A percentile compares a stretch with the other conserved stretches of the same genome.
phyloP scores from a whole-genome alignment of 345 rosid genomes.

The Gossypium rotundifolium region DNA sequence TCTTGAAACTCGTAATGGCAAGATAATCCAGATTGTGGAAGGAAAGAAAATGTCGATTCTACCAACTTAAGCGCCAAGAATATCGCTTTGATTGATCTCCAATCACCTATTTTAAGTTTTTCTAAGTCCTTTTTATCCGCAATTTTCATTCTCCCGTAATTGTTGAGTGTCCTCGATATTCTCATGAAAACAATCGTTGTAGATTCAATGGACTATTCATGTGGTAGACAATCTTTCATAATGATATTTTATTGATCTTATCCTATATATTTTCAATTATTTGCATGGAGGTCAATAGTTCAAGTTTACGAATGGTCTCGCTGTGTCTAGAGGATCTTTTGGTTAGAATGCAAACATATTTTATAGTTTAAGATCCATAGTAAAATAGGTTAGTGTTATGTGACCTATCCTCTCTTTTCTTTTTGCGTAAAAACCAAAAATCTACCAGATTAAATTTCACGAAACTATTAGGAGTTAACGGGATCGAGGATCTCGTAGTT shows the following conservation, averaged over 20 bases:
- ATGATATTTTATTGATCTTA: not conserved
- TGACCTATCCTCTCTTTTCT: not conserved
- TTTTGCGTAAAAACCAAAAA: conserved; percentile 72
- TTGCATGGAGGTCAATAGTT: not conserved
- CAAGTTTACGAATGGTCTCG: not conserved
- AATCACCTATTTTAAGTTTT: too few species aligned
- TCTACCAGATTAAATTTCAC: conserved; percentile 63
- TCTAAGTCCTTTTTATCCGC: too few species aligned
- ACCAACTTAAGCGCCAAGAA: too few species aligned
- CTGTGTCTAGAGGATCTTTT: not conserved
- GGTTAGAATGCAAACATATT: not conserved
- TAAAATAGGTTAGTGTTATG: not conserved
- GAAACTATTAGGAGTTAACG: conserved; percentile 78
- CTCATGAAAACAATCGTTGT: too few species aligned
- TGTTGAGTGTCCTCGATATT: too few species aligned
- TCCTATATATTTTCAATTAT: not conserved
- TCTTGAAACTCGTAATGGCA: too few species aligned
- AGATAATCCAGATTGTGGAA: too few species aligned
- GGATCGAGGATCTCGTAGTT: not conserved
- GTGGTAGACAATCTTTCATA: not conserved
- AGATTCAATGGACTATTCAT: not conserved
- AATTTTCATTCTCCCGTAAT: too few species aligned
- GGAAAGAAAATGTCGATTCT: too few species aligned
- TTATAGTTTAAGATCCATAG: not conserved
- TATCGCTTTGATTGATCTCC: too few species aligned